A percentile compares a stretch with the other conserved stretches of the same genome.
These are phyloP conservation scores for Aspergillus cavernicola DNA, from an alignment of 495 filamentous ascomycete species.

Conservation along the genomic window DNA sequence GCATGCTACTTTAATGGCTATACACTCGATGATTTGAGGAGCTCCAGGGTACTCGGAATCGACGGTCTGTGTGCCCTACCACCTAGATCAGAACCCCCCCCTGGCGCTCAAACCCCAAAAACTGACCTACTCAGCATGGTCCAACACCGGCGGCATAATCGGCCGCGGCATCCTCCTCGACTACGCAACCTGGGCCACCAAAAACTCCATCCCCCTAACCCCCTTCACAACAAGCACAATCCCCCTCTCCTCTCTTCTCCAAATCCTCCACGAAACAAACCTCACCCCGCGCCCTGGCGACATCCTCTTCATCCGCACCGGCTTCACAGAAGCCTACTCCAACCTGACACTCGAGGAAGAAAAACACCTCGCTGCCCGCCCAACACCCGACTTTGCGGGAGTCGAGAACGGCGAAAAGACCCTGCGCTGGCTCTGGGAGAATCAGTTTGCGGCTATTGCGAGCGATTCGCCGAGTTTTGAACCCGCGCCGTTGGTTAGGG, in stretches of 20 bases:
- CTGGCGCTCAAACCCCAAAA: no score
- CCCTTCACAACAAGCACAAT: slow-evolving; percentile 41
- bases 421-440: slow-evolving; percentile 48
- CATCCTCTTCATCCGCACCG: slow-evolving; percentile 53
- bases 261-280: slow-evolving; percentile 33
- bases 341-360: slow-evolving; percentile 27
- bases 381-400: slow-evolving; percentile 36
- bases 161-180: slow-evolving; percentile 58
- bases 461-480: slow-evolving; percentile 50
- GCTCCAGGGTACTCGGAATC: slow-evolving; percentile 33
- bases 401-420: slow-evolving; percentile 41
- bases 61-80: slow-evolving; percentile 33
- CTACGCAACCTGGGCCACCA: slow-evolving; percentile 49
- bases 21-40: slow-evolving; percentile 53
- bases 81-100: neutral
- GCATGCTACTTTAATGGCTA: slow-evolving; percentile 59
- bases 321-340: slow-evolving; percentile 44
- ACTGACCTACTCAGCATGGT: slow-evolving; percentile 29
- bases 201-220: slow-evolving; percentile 31
- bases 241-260: slow-evolving; percentile 34
- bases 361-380: slow-evolving; percentile 24
- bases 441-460: slow-evolving; percentile 48
- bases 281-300: slow-evolving; percentile 44
- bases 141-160: slow-evolving; percentile 47
- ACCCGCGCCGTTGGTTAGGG: slow-evolving; percentile 11